Conservation (phyloP, 106 monocot species). For the Hemerocallis citrina region DNA sequence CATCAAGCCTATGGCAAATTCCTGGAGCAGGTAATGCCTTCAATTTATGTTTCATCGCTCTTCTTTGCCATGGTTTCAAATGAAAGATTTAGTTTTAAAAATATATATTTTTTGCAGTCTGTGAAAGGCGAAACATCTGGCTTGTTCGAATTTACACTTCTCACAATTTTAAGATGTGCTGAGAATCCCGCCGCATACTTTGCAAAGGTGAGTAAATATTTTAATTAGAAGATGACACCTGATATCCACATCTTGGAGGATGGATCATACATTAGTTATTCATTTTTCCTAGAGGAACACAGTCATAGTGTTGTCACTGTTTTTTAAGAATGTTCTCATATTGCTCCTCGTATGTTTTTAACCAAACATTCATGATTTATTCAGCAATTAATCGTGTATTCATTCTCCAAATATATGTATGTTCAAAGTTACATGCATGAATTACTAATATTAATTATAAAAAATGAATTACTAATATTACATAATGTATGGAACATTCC, state of each 20-base stretch:
- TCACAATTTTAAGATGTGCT: constrained; percentile 74
- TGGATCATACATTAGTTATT: too few relatives aligned
- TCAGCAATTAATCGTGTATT: too few relatives aligned
- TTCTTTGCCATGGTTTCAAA: not conserved
- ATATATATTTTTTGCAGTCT: constrained; percentile 31
- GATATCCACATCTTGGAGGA: not conserved
- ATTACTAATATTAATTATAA: too few relatives aligned
- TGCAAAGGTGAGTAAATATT: constrained; percentile 64
- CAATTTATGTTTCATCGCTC: not conserved
- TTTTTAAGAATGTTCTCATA: too few relatives aligned
- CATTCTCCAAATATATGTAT: too few relatives aligned
- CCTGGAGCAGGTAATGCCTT: constrained; percentile 56
- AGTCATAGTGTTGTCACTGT: too few relatives aligned
- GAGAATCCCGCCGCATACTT: constrained; percentile 74
- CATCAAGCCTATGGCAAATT: constrained; percentile 31
- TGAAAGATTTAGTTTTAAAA: not conserved
- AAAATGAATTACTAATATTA: too few relatives aligned
- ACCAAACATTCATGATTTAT: too few relatives aligned
- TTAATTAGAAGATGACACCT: not conserved
- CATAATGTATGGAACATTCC: too few relatives aligned
- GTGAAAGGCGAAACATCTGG: constrained; percentile 80
- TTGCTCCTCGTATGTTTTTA: too few relatives aligned
- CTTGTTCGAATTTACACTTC: constrained; percentile 59
- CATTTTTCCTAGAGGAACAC: too few relatives aligned
- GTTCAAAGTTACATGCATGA: too few relatives aligned